Conservation (phyloP, 441 rosid genomes). For the Eugenia klotzschiana region DNA sequence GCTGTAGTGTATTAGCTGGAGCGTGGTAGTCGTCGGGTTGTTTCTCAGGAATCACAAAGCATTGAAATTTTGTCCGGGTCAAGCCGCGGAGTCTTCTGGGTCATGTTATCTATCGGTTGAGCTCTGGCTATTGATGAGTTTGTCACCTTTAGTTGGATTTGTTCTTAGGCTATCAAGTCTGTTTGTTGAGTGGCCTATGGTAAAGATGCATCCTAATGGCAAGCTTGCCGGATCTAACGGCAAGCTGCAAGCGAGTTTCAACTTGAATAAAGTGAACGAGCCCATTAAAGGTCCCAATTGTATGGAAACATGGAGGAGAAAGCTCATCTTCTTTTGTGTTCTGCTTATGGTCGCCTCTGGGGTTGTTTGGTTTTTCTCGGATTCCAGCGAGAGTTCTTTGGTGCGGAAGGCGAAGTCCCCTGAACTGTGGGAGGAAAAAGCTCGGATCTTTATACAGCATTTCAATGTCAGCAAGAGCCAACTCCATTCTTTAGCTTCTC, state of each 20-base stretch:
- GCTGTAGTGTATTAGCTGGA: constrained; percentile 7
- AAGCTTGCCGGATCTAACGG: constrained; percentile 38
- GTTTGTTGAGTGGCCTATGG: constrained; percentile 20
- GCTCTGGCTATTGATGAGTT: constrained; percentile 27
- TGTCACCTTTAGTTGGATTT: constrained; percentile 26
- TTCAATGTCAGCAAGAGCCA: constrained; percentile 41
- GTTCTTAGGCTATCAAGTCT: constrained; percentile 22
- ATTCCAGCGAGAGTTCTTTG: constrained; percentile 9
- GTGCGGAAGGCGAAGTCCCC: constrained; percentile 7
- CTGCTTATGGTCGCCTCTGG: constrained; percentile 20
- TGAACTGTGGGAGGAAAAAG: constrained; percentile 24
- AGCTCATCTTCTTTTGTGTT: constrained; percentile 26
- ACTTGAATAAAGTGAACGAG: constrained; percentile 38
- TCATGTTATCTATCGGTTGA: constrained; percentile 4
- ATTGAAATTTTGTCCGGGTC: not conserved
- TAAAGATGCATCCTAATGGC: constrained; percentile 46
- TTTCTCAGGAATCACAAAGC: not conserved
- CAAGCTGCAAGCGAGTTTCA: constrained; percentile 21
- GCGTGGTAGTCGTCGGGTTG: not conserved
- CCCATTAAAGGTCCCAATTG: constrained; percentile 18
- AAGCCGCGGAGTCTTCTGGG: not conserved
- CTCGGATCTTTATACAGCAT: constrained; percentile 21
- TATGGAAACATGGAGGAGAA: constrained; percentile 33
- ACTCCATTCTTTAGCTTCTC: constrained; percentile 35
- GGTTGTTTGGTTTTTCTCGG: constrained; percentile 24